phyloP scores from a whole-genome alignment of 2,329 filamentous ascomycete species.

The Nemania abortiva region DNA sequence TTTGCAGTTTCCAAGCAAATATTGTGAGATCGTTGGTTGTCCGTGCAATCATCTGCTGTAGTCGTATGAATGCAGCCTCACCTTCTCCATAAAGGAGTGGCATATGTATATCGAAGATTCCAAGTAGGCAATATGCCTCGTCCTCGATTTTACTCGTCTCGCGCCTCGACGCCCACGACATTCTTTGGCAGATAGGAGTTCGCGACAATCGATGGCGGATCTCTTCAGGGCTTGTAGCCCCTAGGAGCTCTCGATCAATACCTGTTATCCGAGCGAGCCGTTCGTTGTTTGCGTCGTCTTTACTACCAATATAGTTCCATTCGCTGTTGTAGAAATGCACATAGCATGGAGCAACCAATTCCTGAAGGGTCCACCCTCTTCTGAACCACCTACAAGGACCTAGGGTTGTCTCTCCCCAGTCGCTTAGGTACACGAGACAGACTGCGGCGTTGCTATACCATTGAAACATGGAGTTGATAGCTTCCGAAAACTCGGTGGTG shows the following conservation, averaged over 20 bases:
- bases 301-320: neutral
- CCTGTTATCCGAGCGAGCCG: too few species aligned
- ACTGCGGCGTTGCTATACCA: neutral
- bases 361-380: neutral
- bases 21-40: neutral
- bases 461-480: neutral
- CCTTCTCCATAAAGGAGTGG: neutral
- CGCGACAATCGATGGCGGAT: neutral
- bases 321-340: neutral
- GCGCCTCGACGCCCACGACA: neutral
- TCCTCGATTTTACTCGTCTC: neutral
- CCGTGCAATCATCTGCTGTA: neutral
- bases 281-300: too few species aligned
- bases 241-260: neutral
- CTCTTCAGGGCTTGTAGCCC: neutral
- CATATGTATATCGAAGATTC: conserved; percentile 3
- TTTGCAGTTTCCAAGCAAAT: neutral
- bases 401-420: neutral
- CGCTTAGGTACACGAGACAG: neutral
- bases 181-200: neutral
- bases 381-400: neutral
- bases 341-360: neutral
- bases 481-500: neutral
- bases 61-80: neutral
- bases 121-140: neutral